Evolutionary conservation across 805 yeast genomes (phyloP).

Genomic region (Metschnikowia lochheadii): DNA sequence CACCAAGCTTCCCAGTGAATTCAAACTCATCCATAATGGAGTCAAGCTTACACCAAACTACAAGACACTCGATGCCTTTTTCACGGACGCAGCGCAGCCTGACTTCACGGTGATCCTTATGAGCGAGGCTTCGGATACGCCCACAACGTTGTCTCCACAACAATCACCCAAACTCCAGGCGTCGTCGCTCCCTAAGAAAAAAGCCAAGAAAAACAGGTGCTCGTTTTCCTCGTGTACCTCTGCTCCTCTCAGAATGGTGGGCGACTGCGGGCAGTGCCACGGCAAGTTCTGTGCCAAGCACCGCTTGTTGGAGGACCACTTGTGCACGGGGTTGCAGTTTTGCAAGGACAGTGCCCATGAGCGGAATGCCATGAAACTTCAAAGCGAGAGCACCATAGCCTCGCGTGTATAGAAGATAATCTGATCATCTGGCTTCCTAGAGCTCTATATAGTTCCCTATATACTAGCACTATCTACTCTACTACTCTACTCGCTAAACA

Average conservation of each 20-base stretch:
- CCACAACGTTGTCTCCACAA: constrained; percentile 18
- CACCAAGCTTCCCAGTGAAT: constrained; percentile 31
- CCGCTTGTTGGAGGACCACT: constrained; percentile 79
- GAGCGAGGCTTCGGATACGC: constrained; percentile 26
- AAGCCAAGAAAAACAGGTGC: constrained; percentile 44
- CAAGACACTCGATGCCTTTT: constrained; percentile 21
- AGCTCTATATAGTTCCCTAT: too few relatives aligned
- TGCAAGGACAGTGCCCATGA: constrained; percentile 84
- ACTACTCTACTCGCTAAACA: too few relatives aligned
- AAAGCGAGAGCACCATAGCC: constrained; percentile 79
- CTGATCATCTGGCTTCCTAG: not conserved
- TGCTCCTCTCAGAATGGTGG: constrained; percentile 65
- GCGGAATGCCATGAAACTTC: constrained; percentile 76
- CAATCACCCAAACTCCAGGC: constrained; percentile 15
- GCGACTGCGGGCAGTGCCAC: constrained; percentile 79
- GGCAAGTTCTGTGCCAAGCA: constrained; percentile 87
- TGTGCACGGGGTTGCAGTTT: constrained; percentile 69
- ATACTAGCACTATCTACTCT: too few relatives aligned
- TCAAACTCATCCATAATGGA: constrained; percentile 40
- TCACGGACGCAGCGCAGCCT: constrained; percentile 7
- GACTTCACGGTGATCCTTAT: constrained; percentile 23
- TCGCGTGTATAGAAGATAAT: constrained; percentile 12
- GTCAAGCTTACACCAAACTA: constrained; percentile 31
- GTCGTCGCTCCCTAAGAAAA: constrained; percentile 20
- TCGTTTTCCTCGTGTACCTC: constrained; percentile 57